Conservation (phyloP, 495 filamentous ascomycete species). For the Aspergillus nanangensis region DNA sequence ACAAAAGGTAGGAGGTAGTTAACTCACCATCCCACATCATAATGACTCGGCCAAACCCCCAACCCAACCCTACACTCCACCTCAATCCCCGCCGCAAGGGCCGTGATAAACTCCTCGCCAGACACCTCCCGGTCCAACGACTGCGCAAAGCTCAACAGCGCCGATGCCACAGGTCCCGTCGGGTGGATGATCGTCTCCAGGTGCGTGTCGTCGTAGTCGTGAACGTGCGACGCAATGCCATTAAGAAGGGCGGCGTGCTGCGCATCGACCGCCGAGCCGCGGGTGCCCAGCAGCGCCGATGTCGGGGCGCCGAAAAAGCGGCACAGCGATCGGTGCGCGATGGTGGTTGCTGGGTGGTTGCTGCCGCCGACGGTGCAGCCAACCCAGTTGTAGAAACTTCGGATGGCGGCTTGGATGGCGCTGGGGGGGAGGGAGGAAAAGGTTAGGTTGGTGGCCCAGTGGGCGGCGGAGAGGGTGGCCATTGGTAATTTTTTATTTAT, state of each 20-base stretch:
- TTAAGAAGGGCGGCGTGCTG: slow-evolving; percentile 51
- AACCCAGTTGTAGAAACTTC: slow-evolving; percentile 47
- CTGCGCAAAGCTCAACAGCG: slow-evolving; percentile 42
- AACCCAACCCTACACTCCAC: slow-evolving; percentile 46
- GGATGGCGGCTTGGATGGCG: slow-evolving; percentile 9
- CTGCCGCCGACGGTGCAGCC: slow-evolving; percentile 48
- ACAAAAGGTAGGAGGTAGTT: neutral
- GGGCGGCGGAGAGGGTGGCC: no score
- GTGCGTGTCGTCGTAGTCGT: slow-evolving; percentile 56
- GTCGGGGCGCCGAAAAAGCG: slow-evolving; percentile 44
- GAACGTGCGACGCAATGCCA: slow-evolving; percentile 51
- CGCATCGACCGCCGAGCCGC: slow-evolving; percentile 32
- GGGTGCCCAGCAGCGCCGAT: slow-evolving; percentile 37
- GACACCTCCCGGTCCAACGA: slow-evolving; percentile 27
- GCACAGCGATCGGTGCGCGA: slow-evolving; percentile 33
- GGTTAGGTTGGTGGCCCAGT: no score
- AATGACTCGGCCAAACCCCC: slow-evolving; percentile 49
- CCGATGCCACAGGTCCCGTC: slow-evolving; percentile 45
- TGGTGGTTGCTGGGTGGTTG: slow-evolving; percentile 38
- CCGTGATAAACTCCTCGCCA: slow-evolving; percentile 42
- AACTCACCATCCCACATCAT: slow-evolving; percentile 48
- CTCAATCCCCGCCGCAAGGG: slow-evolving; percentile 50
- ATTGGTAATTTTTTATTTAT: no score
- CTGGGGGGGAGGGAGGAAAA: no score
- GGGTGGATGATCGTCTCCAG: slow-evolving; percentile 54